These are phyloP conservation scores for Climacium dendroides DNA, from an alignment of 225 moss, liverwort and hornwort species.

Conservation along the genomic window DNA sequence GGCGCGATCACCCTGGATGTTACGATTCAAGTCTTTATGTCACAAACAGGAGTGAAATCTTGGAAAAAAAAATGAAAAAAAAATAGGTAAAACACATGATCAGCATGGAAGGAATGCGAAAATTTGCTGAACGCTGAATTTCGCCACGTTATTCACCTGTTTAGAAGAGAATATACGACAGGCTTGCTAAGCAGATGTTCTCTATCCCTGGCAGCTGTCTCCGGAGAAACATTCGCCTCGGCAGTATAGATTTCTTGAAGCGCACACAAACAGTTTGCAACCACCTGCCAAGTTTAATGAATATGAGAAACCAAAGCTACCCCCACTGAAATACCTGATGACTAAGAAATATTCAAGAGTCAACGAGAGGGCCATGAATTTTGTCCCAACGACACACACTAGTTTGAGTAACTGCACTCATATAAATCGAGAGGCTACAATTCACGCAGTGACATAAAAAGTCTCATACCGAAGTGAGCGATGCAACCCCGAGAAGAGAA, in stretches of 20 bases:
- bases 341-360: neutral
- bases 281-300: slow-evolving; percentile 43
- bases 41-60: neutral
- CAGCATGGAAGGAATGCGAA: neutral
- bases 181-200: slow-evolving; percentile 62
- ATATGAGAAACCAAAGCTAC: neutral
- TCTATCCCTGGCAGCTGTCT: slow-evolving; percentile 68
- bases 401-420: neutral
- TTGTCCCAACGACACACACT: neutral
- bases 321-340: neutral
- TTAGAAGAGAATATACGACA: slow-evolving; percentile 72
- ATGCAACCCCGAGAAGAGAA: neutral
- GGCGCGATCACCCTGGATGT: neutral
- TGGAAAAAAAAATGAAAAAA: neutral
- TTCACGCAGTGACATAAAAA: neutral
- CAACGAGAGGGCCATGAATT: neutral
- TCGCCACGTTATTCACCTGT: slow-evolving; percentile 46
- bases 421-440: neutral
- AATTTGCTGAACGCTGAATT: neutral
- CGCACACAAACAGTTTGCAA: slow-evolving; percentile 88
- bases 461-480: neutral
- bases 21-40: neutral
- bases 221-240: slow-evolving; percentile 63
- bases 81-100: neutral
- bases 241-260: slow-evolving; percentile 79